These are phyloP conservation scores for Biancaea sappan DNA, from an alignment of 306 rosid species.

Conservation along the genomic window DNA sequence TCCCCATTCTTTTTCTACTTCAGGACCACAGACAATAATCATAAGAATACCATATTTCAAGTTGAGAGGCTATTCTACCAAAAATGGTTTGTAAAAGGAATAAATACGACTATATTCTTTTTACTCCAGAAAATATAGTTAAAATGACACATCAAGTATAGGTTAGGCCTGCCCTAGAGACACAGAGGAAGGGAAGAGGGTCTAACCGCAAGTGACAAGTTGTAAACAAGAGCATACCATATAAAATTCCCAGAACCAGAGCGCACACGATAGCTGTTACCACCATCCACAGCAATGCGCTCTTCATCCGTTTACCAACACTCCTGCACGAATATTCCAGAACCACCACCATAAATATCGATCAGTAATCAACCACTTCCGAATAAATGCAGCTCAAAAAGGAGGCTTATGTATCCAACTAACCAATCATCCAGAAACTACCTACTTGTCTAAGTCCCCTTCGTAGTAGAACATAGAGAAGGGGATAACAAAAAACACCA, in stretches of 20 bases:
- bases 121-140: neutral
- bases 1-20: neutral
- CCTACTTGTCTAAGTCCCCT: conserved; percentile 97
- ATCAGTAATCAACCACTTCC: neutral
- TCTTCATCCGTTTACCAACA: conserved; percentile 69
- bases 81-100: neutral
- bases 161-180: neutral
- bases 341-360: neutral
- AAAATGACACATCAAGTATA: neutral
- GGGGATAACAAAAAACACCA: conserved; percentile 91
- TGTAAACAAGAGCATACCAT: conserved; percentile 54
- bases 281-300: conserved; percentile 86
- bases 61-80: neutral
- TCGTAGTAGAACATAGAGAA: conserved; percentile 96
- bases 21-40: neutral
- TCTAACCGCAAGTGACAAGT: neutral
- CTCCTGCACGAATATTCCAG: conserved; percentile 54
- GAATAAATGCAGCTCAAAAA: neutral
- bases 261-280: conserved; percentile 79
- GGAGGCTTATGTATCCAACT: neutral
- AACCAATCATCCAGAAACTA: conserved; percentile 10
- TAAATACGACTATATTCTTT: neutral
- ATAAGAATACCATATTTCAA: neutral
- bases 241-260: conserved; percentile 78
- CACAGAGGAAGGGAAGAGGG: neutral